Base-by-base conservation (phyloP, 257 asterid genomes). In the Knoxia roxburghii region DNA sequence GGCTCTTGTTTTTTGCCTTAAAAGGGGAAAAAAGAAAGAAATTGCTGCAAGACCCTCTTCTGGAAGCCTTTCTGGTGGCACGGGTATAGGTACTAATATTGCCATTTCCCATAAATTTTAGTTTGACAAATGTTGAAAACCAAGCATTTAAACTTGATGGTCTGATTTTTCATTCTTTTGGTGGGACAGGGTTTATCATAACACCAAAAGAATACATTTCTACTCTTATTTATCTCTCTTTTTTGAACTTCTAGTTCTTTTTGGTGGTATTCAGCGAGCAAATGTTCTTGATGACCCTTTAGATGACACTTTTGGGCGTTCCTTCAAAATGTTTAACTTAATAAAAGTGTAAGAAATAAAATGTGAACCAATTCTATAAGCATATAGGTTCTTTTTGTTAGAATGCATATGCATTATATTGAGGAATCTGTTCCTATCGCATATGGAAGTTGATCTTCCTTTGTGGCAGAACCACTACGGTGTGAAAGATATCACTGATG, bases 1-100 rank as follows among this genome's bases (percentile, higher is more conserved):
- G 68, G 95, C 78, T 13, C 85, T 88, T 65, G 72, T 87, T 26
- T 82, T 84, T 81, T 85, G 88, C 79, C 79, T 81, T 71, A 77
- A 85, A 65, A 81, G 77, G 82, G 79, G 86, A 45, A 84, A 83
- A 77, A 79, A 65, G 73, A 94, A 89, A 84, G 98, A 90, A 86
- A 68, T 80, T 75, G 83, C 80, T 65, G 79, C 96, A 73, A 85
- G 90, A 72, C 82, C 90, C 66, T 80, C 96, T 8, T 68, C 82
- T 26, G 91, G 79, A 83, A 83, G 82, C 75, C 86, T 78, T 69
- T 86, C 87, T 73, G 74, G 76, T 70, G 75, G 69, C 79, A 81
- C 71, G 63, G 83, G 78, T 64, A 83, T 75, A 80, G 86, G 91
- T 55, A 7, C 9, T 15, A n/a, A 21, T 89, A 72, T 65, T 68